Evolutionary conservation across 306 rosid genomes (phyloP).

Genomic region (Ochetophila trinervis): DNA sequence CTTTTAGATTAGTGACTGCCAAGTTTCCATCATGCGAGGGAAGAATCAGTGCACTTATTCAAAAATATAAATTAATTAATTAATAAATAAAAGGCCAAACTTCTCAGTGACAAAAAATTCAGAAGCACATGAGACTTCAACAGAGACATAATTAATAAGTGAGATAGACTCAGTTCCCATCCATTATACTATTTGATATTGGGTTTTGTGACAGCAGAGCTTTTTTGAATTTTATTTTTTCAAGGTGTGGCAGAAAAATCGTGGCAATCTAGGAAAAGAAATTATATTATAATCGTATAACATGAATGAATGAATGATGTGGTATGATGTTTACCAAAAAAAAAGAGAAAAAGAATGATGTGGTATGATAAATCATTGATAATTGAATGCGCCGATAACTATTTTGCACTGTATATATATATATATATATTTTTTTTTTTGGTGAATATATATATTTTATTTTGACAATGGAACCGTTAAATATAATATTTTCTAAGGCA

Average conservation of each 20-base stretch:
- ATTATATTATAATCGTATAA: too few relatives aligned
- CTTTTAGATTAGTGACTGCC: conserved; percentile 8
- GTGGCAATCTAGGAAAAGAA: conserved; percentile 1
- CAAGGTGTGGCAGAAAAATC: conserved; percentile 33
- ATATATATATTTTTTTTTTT: too few relatives aligned
- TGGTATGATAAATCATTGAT: too few relatives aligned
- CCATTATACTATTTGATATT: conserved; percentile 23
- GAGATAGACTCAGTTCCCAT: conserved; percentile 14
- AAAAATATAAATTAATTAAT: background rate
- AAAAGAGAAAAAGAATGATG: too few relatives aligned
- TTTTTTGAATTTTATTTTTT: too few relatives aligned
- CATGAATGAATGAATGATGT: too few relatives aligned
- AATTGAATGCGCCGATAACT: too few relatives aligned
- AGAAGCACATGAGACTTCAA: conserved; percentile 43
- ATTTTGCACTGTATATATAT: too few relatives aligned
- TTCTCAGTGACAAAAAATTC: conserved; percentile 47
- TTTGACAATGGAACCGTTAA: too few relatives aligned
- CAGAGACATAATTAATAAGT: conserved; percentile 15
- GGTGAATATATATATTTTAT: too few relatives aligned
- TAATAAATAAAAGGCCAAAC: conserved; percentile 20
- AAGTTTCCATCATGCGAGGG: conserved; percentile 44
- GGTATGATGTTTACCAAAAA: too few relatives aligned
- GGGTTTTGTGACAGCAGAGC: conserved; percentile 28
- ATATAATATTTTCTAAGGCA: too few relatives aligned
- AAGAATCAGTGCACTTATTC: conserved; percentile 46